phyloP scores from a whole-genome alignment of 805 yeast genomes.

The Ogataea pini region DNA sequence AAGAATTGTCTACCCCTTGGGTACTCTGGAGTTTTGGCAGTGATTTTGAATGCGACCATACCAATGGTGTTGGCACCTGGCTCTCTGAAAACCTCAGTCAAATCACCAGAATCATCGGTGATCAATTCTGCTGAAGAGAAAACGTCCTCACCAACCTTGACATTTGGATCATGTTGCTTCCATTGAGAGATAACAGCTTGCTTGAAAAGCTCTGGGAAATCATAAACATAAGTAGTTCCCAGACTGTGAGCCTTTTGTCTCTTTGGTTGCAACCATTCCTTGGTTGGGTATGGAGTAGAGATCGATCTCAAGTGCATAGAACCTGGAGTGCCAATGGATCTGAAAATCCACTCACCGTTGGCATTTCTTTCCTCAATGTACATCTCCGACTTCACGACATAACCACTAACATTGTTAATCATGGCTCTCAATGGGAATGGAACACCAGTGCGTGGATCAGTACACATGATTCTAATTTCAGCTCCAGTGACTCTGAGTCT shows the following conservation, averaged over 20 bases:
- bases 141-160: slow-evolving; percentile 71
- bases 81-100: slow-evolving; percentile 89
- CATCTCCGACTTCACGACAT: slow-evolving; percentile 92
- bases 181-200: slow-evolving; percentile 87
- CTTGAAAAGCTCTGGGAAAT: slow-evolving; percentile 97
- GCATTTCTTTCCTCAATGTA: slow-evolving; percentile 92
- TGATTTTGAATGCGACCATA: slow-evolving; percentile 94
- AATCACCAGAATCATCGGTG: slow-evolving; percentile 72
- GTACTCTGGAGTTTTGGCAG: slow-evolving; percentile 93
- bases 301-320: slow-evolving; percentile 96
- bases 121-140: slow-evolving; percentile 83
- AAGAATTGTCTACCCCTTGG: slow-evolving; percentile 95
- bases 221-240: slow-evolving; percentile 98
- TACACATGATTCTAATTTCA: slow-evolving; percentile 93
- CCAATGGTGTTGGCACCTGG: slow-evolving; percentile 96
- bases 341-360: slow-evolving; percentile 96
- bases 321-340: slow-evolving; percentile 92
- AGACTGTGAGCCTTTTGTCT: slow-evolving; percentile 97
- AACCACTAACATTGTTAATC: slow-evolving; percentile 95
- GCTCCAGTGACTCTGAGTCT: slow-evolving; percentile 96
- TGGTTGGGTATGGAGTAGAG: slow-evolving; percentile 94
- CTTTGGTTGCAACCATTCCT: slow-evolving; percentile 97
- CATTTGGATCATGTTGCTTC: slow-evolving; percentile 61
- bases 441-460: slow-evolving; percentile 81
- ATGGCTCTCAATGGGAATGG: slow-evolving; percentile 97